phyloP scores from a whole-genome alignment of 2,329 filamentous ascomycete species.

The Pseudogymnoascus pannorum region DNA sequence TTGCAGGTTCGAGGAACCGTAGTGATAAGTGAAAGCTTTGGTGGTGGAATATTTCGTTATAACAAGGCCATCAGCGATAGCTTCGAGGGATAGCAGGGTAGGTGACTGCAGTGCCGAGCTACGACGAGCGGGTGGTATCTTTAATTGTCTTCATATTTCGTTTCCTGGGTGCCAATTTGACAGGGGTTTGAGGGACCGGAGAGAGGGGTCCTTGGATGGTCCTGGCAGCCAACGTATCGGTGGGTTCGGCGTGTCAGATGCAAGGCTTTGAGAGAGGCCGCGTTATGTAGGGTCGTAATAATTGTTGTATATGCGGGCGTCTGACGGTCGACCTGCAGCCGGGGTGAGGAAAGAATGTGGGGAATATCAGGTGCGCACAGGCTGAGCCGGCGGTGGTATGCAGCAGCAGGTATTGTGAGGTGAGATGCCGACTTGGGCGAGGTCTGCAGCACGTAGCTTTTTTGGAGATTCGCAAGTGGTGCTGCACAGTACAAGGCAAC shows the following conservation, averaged over 20 bases:
- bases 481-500: conserved; percentile 1
- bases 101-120: conserved; percentile 1
- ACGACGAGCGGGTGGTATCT: background rate
- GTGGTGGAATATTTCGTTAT: conserved; percentile 4
- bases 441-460: background rate
- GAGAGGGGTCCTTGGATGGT: background rate
- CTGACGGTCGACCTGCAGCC: conserved; percentile 5
- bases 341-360: conserved; percentile 2
- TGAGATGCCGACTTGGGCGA: conserved; percentile 4
- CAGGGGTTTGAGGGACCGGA: background rate
- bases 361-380: conserved; percentile 6
- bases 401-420: background rate
- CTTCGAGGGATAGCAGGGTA: background rate
- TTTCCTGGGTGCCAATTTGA: conserved; percentile 2
- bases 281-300: background rate
- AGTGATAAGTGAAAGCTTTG: background rate
- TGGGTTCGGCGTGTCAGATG: conserved; percentile 2
- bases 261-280: background rate
- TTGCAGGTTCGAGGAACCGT: background rate
- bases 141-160: conserved; percentile 6
- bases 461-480: background rate
- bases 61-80: background rate
- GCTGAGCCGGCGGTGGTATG: conserved; percentile 9
- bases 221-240: background rate
- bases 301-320: background rate